A percentile compares a stretch with the other conserved stretches of the same genome.
Evolutionary conservation across 148 eudicot genomes (phyloP).

Genomic region (Pharnaceum exiguum): DNA sequence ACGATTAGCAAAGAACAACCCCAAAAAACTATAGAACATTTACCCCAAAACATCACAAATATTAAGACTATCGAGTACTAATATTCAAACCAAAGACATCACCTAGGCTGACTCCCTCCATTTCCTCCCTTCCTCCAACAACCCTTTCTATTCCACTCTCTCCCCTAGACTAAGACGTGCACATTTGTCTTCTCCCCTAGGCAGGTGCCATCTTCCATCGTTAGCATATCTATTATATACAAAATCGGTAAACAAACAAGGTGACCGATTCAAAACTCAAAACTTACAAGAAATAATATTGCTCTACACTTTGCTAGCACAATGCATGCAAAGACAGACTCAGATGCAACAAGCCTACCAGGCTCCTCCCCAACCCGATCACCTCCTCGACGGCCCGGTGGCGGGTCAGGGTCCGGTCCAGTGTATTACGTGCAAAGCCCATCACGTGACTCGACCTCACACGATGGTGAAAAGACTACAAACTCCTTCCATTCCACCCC

Average conservation of each 20-base stretch:
- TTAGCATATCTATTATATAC: too few species aligned
- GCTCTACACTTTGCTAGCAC: background rate
- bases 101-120: background rate
- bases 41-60: too few species aligned
- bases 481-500: slow-evolving; percentile 85
- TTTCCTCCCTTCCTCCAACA: too few species aligned
- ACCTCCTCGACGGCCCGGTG: slow-evolving; percentile 33
- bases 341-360: slow-evolving; percentile 66
- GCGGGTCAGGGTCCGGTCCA: slow-evolving; percentile 27
- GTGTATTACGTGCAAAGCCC: slow-evolving; percentile 95
- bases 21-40: too few species aligned
- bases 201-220: too few species aligned
- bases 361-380: slow-evolving; percentile 67
- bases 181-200: slow-evolving; percentile 2
- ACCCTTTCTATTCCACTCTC: too few species aligned
- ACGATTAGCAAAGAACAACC: too few species aligned
- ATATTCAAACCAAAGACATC: background rate
- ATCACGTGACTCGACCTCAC: slow-evolving; percentile 60
- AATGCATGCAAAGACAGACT: slow-evolving; percentile 77
- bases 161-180: slow-evolving; percentile 11
- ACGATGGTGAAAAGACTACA: slow-evolving; percentile 73
- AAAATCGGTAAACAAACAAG: background rate
- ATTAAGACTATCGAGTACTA: too few species aligned
- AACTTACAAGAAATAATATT: background rate
- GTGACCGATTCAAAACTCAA: background rate